Conservation (phyloP, 192 early-diverging fungal species). For the Dispira simplex region DNA sequence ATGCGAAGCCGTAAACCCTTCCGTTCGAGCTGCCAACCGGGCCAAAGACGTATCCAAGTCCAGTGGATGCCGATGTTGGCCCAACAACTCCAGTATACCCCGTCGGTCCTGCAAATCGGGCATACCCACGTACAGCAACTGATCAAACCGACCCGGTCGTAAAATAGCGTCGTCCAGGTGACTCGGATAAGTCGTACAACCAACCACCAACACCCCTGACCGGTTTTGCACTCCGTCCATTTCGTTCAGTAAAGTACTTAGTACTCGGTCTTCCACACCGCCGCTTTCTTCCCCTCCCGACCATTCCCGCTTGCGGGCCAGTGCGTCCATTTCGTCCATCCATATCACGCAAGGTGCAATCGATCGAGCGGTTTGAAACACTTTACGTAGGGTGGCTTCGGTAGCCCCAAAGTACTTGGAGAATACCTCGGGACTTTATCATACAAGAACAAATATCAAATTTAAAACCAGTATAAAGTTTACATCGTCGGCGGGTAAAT, state of each 20-base stretch:
- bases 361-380: slow-evolving; percentile 70
- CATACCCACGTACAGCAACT: slow-evolving; percentile 54
- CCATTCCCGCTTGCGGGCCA: slow-evolving; percentile 67
- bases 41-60: slow-evolving; percentile 29
- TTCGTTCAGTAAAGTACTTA: slow-evolving; percentile 92
- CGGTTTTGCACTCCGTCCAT: slow-evolving; percentile 92
- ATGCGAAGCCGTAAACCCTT: slow-evolving; percentile 20
- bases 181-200: slow-evolving; percentile 80
- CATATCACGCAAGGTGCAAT: slow-evolving; percentile 88
- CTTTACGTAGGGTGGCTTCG: slow-evolving; percentile 55
- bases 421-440: slow-evolving; percentile 61
- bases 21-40: slow-evolving; percentile 15
- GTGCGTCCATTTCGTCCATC: slow-evolving; percentile 87
- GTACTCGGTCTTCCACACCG: slow-evolving; percentile 75
- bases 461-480: background rate
- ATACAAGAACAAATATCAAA: background rate
- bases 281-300: slow-evolving; percentile 30
- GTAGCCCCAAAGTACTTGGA: slow-evolving; percentile 95
- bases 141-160: slow-evolving; percentile 75
- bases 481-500: background rate
- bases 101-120: slow-evolving; percentile 38
- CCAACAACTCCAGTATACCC: slow-evolving; percentile 54
- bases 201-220: slow-evolving; percentile 71
- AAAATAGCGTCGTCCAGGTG: slow-evolving; percentile 75
- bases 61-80: slow-evolving; percentile 33